These are phyloP conservation scores for Kodamaea ohmeri DNA, from an alignment of 1,139 yeast species.

Conservation along the genomic window DNA sequence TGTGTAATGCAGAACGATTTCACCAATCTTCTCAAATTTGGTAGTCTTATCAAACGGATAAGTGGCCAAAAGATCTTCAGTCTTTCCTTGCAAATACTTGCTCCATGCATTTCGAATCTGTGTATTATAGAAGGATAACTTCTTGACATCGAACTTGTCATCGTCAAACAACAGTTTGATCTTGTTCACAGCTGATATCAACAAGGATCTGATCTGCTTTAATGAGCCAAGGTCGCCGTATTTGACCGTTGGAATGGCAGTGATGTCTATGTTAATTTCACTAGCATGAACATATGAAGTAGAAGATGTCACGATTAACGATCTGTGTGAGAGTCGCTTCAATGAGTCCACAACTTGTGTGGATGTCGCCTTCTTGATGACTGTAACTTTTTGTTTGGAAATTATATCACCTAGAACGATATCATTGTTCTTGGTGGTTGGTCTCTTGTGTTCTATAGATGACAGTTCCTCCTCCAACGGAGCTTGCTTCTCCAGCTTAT, in stretches of 20 bases:
- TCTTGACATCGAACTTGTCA: conserved; percentile 9
- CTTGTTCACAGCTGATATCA: neutral
- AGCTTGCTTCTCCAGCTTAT: neutral
- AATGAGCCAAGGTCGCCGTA: conserved; percentile 8
- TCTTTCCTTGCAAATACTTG: conserved; percentile 7
- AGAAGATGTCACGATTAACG: conserved; percentile 12
- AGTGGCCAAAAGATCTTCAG: conserved; percentile 2
- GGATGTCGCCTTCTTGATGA: neutral
- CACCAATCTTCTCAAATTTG: conserved; percentile 6
- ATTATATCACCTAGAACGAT: neutral
- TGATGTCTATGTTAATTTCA: neutral
- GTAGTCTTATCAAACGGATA: conserved; percentile 12
- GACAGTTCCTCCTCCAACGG: too few relatives aligned
- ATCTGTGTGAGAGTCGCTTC: conserved; percentile 18
- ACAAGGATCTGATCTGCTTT: conserved; percentile 2
- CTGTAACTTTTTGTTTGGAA: neutral
- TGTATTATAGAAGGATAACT: conserved; percentile 13
- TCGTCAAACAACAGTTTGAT: conserved; percentile 14
- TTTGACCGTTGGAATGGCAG: conserved; percentile 5
- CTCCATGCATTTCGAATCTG: conserved; percentile 14
- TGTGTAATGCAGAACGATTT: conserved; percentile 11
- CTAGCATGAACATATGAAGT: conserved; percentile 4
- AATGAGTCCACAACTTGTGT: neutral
- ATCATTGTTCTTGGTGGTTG: neutral
- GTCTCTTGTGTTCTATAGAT: neutral